Evolutionary conservation across 208 protist species (phyloP), one percentile per base, ranked within the genome.

Genomic region (Herpetomonas tarakana): DNA sequence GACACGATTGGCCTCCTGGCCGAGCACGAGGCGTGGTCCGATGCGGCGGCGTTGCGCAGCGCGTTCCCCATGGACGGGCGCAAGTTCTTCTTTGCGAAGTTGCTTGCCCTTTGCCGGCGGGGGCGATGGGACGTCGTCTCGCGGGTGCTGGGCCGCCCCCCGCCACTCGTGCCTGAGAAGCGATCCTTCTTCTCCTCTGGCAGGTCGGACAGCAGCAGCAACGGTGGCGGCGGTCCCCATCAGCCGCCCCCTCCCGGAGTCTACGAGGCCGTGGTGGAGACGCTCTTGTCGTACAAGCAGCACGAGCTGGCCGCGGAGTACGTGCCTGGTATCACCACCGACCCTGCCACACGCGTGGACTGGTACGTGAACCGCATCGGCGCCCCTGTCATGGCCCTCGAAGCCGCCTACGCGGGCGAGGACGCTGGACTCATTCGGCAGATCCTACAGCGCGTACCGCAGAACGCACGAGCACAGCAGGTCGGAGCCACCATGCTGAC

Each of bases 291-390:
- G 31, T 44, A 76, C 54, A 35, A 44, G 18, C 68, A 80, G 28
- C 31, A 67, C 31, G 74, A 81, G 46, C 55, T 50, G 0, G 78
- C 82, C 1, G 61, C 68, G 31, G 19, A 57, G 18, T 83, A 78
- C 59, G 68, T 84, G 6, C 54, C 81, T 1, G 61, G 65, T 12
- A 58, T 83, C n/a, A 68, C 66, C 12, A 24, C 47, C 1, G 63
- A 76, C 7, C 35, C 67, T 1, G 73, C 68, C 27, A 41, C 60
- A 52, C 62, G 81, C 22, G 69, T 88, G 22, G 65, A 76, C 52
- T 68, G 72, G 71, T 82, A 75, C 67, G 67, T 88, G 68, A 53
- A 46, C 30, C 38, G 45, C 28, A 19, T 88, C 0, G 70, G 61
- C 14, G 54, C 64, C 0, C 76, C 66, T 0, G n/a, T 66, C 19